Conservation (phyloP, 164 flowering plant species). For the Liriodendron chinense region DNA sequence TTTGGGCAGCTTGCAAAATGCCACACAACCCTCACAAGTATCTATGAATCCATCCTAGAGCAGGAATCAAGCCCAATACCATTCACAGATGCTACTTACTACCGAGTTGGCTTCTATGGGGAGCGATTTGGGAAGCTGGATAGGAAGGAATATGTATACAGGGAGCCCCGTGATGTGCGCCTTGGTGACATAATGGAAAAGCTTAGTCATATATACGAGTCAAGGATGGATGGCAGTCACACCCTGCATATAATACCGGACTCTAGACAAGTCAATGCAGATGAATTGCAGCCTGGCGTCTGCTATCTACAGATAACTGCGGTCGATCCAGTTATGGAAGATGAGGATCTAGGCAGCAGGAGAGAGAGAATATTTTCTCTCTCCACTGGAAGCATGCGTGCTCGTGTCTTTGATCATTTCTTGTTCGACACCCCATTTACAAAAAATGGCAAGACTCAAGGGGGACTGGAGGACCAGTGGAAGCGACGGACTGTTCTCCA, state of each 20-base stretch:
- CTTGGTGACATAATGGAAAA: constrained; percentile 99
- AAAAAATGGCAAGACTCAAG: constrained; percentile 97
- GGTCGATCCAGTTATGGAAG: constrained; percentile 97
- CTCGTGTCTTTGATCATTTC: constrained; percentile 95
- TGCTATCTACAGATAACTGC: constrained; percentile 97
- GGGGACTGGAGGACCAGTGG: constrained; percentile 98
- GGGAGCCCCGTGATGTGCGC: constrained; percentile 97
- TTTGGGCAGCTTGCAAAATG: constrained; percentile 97
- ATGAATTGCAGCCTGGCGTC: constrained; percentile 86
- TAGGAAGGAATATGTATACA: constrained; percentile 77
- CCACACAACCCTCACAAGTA: constrained; percentile 86
- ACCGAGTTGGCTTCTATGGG: constrained; percentile 95
- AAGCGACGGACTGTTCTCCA: constrained; percentile 85
- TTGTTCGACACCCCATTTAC: constrained; percentile 99
- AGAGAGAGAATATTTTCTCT: constrained; percentile 93
- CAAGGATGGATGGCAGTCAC: constrained; percentile 85
- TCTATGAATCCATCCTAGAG: constrained; percentile 94
- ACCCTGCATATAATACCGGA: constrained; percentile 90
- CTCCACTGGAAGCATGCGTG: constrained; percentile 89
- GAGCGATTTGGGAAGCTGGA: constrained; percentile 82
- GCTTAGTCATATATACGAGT: constrained; percentile 89
- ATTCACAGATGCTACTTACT: constrained; percentile 94
- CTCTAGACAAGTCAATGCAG: constrained; percentile 96
- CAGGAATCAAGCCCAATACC: constrained; percentile 98
- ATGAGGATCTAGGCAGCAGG: constrained; percentile 95